These are phyloP conservation scores for Diversispora epigaea DNA, from an alignment of 192 early-diverging fungal species.

Conservation along the genomic window DNA sequence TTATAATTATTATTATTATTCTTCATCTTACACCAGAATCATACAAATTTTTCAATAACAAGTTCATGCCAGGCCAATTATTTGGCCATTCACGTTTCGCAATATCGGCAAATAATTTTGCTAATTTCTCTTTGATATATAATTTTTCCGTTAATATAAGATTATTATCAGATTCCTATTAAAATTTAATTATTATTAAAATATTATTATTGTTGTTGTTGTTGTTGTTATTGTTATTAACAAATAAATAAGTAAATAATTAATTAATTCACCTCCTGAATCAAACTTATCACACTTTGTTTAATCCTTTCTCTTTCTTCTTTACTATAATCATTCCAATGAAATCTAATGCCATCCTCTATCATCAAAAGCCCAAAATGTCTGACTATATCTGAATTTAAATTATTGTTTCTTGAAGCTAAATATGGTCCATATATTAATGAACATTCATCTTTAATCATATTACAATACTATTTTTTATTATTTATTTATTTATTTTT, in stretches of 20 bases:
- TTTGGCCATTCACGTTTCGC: conserved; percentile 63
- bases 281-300: conserved; percentile 42
- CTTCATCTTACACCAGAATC: conserved; percentile 41
- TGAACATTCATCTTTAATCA: conserved; percentile 45
- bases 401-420: conserved; percentile 49
- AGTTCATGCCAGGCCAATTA: conserved; percentile 60
- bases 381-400: conserved; percentile 45
- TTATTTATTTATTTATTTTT: neutral
- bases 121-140: conserved; percentile 65
- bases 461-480: conserved; percentile 47
- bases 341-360: conserved; percentile 53
- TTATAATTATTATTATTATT: no score
- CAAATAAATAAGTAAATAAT: conserved; percentile 3
- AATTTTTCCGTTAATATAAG: conserved; percentile 40
- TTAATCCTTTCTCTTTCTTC: conserved; percentile 41
- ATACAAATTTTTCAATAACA: conserved; percentile 48
- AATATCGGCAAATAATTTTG: conserved; percentile 55
- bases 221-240: neutral
- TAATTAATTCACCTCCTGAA: conserved; percentile 35
- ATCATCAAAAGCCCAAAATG: conserved; percentile 65
- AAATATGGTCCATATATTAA: conserved; percentile 58
- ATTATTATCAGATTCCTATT: conserved; percentile 36
- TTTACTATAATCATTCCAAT: conserved; percentile 51
- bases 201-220: neutral
- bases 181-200: conserved; percentile 15